Evolutionary conservation across 1,139 yeast genomes (phyloP).

Genomic region (Kodamaea suecica): DNA sequence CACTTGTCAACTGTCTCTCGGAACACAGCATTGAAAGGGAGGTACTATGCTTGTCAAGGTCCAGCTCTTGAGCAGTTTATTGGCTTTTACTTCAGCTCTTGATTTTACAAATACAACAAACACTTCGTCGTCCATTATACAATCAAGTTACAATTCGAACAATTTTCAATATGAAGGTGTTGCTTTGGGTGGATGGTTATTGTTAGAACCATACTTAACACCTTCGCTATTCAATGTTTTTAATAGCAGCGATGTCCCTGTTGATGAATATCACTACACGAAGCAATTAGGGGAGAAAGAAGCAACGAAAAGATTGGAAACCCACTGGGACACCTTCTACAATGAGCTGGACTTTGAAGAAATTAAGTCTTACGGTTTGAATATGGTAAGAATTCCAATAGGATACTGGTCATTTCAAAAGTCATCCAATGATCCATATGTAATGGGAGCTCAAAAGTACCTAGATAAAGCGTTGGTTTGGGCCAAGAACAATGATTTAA

Average conservation of each 20-base stretch:
- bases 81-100: background rate
- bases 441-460: slow-evolving; percentile 52
- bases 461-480: slow-evolving; percentile 54
- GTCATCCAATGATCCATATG: slow-evolving; percentile 53
- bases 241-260: slow-evolving; percentile 40
- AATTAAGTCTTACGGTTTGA: slow-evolving; percentile 50
- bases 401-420: slow-evolving; percentile 66
- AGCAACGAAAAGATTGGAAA: slow-evolving; percentile 38
- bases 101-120: background rate
- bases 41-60: no score
- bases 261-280: slow-evolving; percentile 59
- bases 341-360: slow-evolving; percentile 51
- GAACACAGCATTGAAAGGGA: no score
- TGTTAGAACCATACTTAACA: slow-evolving; percentile 62
- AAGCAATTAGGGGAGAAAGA: slow-evolving; percentile 44
- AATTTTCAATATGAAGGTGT: slow-evolving; percentile 45
- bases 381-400: slow-evolving; percentile 61
- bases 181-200: slow-evolving; percentile 65
- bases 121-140: slow-evolving; percentile 10
- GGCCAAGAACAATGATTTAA: slow-evolving; percentile 48
- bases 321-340: slow-evolving; percentile 56
- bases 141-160: slow-evolving; percentile 16
- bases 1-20: no score
- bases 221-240: slow-evolving; percentile 53
- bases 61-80: no score